Percentiles rank a stretch among this genome's conserved stretches.
These are phyloP conservation scores for Xylaria telfairii DNA, from an alignment of 495 filamentous ascomycete species.

Conservation along the genomic window DNA sequence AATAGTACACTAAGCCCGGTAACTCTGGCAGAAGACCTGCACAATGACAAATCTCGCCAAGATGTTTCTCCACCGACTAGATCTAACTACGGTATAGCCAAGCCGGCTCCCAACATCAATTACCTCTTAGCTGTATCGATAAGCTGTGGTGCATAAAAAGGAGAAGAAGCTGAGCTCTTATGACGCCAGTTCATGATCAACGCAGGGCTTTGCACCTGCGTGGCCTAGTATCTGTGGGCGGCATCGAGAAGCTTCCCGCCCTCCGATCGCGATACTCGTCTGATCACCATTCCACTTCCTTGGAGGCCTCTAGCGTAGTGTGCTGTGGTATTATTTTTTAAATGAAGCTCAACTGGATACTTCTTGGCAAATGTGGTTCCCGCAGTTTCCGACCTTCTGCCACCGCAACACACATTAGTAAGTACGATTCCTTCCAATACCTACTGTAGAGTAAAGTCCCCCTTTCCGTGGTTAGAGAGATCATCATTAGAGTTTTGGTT, in stretches of 20 bases:
- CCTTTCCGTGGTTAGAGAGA: not conserved
- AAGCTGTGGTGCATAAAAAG: not conserved
- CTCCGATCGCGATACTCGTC: not conserved
- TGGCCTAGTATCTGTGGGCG: not conserved
- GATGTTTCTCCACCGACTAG: not conserved
- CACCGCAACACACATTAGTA: not conserved
- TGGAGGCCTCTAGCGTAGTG: not conserved
- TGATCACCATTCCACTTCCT: not conserved
- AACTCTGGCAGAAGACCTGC: not conserved
- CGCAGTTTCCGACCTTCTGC: not conserved
- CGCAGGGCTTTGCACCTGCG: not conserved
- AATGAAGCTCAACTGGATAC: conserved; percentile 4
- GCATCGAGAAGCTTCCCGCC: not conserved
- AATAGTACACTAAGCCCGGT: not conserved
- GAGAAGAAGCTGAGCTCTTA: not conserved
- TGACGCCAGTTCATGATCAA: not conserved
- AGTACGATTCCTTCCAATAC: conserved; percentile 2
- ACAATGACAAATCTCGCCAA: conserved; percentile 21
- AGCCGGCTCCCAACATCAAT: conserved; percentile 9
- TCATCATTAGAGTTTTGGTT: conserved; percentile 6
- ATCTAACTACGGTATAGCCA: not conserved
- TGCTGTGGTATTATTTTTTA: conserved; percentile 1
- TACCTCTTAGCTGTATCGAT: conserved; percentile 3
- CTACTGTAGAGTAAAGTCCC: not conserved
- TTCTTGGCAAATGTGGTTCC: conserved; percentile 4